phyloP scores from a whole-genome alignment of 345 rosid species.

The Aquilaria malaccensis region DNA sequence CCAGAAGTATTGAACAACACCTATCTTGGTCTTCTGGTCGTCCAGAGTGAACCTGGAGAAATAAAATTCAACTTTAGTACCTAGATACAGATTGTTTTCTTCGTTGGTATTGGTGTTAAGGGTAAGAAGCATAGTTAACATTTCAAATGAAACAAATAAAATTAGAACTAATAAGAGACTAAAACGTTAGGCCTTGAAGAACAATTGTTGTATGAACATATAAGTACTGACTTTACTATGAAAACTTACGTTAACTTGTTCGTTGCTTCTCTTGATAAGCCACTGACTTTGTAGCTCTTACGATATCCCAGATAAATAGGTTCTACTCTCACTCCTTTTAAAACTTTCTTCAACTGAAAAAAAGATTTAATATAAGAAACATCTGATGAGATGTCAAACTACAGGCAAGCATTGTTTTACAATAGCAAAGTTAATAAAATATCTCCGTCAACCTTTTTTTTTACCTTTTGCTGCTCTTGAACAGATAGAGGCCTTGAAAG shows the following conservation, averaged over 20 bases:
- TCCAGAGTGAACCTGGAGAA: constrained; percentile 34
- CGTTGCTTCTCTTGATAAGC: constrained; percentile 35
- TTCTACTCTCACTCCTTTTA: constrained; percentile 41
- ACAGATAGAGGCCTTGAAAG: constrained; percentile 32
- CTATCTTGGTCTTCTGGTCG: constrained; percentile 33
- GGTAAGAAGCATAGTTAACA: background rate
- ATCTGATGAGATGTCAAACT: background rate
- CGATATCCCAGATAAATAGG: constrained; percentile 37
- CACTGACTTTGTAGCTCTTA: constrained; percentile 31
- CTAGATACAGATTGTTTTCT: background rate
- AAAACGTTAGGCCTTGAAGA: too few species aligned
- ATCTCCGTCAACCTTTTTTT: background rate
- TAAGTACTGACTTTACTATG: background rate
- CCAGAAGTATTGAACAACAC: constrained; percentile 34
- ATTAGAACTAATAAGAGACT: background rate
- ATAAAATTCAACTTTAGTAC: background rate
- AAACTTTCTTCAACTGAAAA: constrained; percentile 34
- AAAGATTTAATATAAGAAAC: background rate
- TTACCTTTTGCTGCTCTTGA: constrained; percentile 31
- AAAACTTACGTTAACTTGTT: constrained; percentile 26
- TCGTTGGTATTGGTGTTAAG: background rate
- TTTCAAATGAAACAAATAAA: background rate
- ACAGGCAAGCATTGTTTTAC: background rate
- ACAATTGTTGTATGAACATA: too few species aligned
- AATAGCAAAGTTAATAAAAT: background rate